phyloP scores from a whole-genome alignment of 2,329 filamentous ascomycete genomes.

The Cercospora brassicicola region DNA sequence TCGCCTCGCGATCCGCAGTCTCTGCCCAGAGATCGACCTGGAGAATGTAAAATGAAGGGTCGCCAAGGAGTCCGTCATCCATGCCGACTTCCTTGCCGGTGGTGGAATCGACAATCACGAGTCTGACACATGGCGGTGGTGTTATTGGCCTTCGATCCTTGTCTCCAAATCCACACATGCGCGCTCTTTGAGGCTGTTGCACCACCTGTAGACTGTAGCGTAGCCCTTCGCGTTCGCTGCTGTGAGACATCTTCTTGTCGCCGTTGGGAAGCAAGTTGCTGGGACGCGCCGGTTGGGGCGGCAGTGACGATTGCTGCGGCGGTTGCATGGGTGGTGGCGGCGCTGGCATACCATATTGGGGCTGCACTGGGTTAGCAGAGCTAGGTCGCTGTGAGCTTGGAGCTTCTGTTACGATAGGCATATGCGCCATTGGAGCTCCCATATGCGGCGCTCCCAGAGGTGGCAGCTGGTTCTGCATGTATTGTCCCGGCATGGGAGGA shows the following conservation, averaged over 20 bases:
- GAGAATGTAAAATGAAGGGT: conserved; percentile 46
- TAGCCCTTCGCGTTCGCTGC: conserved; percentile 25
- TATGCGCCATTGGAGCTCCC: conserved; percentile 15
- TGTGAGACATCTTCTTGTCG: conserved; percentile 24
- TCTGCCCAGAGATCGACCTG: conserved; percentile 69
- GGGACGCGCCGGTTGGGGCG: conserved; percentile 18
- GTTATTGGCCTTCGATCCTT: conserved; percentile 98
- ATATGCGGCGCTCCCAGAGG: conserved; percentile 24
- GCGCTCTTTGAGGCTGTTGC: conserved; percentile 87
- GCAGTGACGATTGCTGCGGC: conserved; percentile 21
- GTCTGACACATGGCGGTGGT: conserved; percentile 84
- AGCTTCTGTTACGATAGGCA: conserved; percentile 21
- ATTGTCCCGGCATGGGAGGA: conserved; percentile 11
- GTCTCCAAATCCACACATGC: conserved; percentile 99
- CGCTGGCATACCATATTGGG: conserved; percentile 18
- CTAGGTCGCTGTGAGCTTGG: conserved; percentile 21
- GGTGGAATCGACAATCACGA: conserved; percentile 71
- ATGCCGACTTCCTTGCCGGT: conserved; percentile 81
- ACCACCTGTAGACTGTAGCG: conserved; percentile 57
- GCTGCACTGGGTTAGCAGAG: conserved; percentile 27
- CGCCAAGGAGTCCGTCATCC: conserved; percentile 64
- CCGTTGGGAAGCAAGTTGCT: conserved; percentile 10
- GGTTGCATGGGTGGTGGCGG: conserved; percentile 22
- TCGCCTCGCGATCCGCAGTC: conserved; percentile 62
- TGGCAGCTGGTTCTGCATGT: conserved; percentile 30